Conservation (phyloP, 495 filamentous ascomycete genomes). For the Extremus antarcticus region DNA sequence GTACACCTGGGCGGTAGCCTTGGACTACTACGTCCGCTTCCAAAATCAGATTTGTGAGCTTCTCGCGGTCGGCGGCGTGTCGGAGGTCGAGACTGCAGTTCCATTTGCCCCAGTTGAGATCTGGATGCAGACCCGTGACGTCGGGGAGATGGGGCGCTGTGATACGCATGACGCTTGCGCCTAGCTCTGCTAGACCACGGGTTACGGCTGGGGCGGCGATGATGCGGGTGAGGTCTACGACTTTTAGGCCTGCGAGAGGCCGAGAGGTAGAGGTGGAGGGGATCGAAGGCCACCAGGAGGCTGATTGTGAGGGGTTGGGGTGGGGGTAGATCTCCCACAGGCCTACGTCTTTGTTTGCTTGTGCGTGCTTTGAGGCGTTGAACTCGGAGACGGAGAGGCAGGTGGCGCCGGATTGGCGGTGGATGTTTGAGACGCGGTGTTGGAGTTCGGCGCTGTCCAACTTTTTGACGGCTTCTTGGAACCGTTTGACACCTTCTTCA, state of each 20-base stretch:
- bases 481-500: conserved; percentile 14
- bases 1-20: conserved; percentile 41
- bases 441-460: conserved; percentile 30
- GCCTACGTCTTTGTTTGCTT: conserved; percentile 29
- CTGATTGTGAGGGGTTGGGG: conserved; percentile 33
- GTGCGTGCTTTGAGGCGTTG: conserved; percentile 37
- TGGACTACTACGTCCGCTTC: conserved; percentile 46
- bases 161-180: conserved; percentile 50
- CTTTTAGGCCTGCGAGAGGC: conserved; percentile 44
- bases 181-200: conserved; percentile 42
- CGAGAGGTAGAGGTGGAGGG: conserved; percentile 28
- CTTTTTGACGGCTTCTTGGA: conserved; percentile 13
- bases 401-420: conserved; percentile 42
- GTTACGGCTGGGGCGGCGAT: conserved; percentile 48
- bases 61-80: conserved; percentile 28
- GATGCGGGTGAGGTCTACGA: conserved; percentile 48
- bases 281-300: conserved; percentile 23
- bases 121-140: conserved; percentile 33
- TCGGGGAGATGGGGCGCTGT: conserved; percentile 44
- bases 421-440: conserved; percentile 31
- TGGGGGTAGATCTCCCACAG: conserved; percentile 33
- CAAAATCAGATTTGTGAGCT: conserved; percentile 36
- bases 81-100: conserved; percentile 41
- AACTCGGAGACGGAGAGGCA: conserved; percentile 38
- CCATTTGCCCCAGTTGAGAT: conserved; percentile 48